Evolutionary conservation across 495 filamentous ascomycete genomes (phyloP).

Genomic region (Podospora pseudoanserina): DNA sequence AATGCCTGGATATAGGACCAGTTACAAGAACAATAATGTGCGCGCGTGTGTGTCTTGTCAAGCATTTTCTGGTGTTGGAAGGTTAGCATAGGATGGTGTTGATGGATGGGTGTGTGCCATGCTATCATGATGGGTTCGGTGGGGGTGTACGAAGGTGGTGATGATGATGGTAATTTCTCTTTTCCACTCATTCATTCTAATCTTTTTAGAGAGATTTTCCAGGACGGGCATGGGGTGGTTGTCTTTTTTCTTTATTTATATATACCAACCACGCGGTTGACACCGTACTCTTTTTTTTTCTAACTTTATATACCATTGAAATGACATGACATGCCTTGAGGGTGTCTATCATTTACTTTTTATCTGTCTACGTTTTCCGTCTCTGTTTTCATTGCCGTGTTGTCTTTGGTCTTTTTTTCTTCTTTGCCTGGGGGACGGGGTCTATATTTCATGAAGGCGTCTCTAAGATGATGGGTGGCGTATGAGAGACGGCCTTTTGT

Average conservation of each 20-base stretch:
- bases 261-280: neutral
- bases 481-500: neutral
- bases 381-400: neutral
- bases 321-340: neutral
- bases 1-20: slow-evolving; percentile 27
- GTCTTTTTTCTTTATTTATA: neutral
- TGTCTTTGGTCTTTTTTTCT: neutral
- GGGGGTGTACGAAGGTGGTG: neutral
- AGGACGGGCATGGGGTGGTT: neutral
- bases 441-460: neutral
- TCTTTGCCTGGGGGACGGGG: neutral
- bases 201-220: neutral
- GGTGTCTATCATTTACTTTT: neutral
- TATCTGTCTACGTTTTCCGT: neutral
- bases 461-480: neutral
- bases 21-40: slow-evolving; percentile 6
- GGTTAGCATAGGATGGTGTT: slow-evolving; percentile 1
- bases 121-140: neutral
- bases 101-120: neutral
- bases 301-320: neutral
- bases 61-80: slow-evolving; percentile 31
- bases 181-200: neutral
- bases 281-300: neutral
- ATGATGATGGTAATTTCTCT: neutral
- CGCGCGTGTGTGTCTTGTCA: slow-evolving; percentile 4